Evolutionary conservation across 2,329 filamentous ascomycete species (phyloP).

Genomic region (Aureobasidium leucospermi): DNA sequence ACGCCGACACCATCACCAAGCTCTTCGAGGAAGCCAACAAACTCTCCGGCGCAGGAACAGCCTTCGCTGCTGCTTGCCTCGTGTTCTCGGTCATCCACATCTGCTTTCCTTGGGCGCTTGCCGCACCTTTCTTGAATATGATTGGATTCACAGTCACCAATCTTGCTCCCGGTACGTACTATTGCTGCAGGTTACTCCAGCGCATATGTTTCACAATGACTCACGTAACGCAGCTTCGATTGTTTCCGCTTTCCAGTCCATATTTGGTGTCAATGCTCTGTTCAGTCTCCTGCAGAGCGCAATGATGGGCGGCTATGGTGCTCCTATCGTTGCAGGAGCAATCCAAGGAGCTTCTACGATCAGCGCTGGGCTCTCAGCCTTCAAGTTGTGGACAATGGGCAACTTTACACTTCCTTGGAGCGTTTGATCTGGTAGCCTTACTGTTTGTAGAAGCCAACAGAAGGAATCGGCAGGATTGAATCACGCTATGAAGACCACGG

Average conservation of each 20-base stretch:
- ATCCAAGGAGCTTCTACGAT: conserved; percentile 17
- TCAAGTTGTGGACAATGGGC: background rate
- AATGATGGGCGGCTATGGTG: conserved; percentile 28
- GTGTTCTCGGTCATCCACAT: background rate
- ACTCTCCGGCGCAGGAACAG: background rate
- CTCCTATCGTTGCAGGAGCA: conserved; percentile 19
- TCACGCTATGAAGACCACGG: background rate
- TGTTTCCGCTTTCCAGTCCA: conserved; percentile 21
- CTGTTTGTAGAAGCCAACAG: no score
- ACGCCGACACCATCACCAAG: background rate
- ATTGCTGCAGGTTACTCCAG: no score
- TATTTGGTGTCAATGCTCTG: conserved; percentile 19
- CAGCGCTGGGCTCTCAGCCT: background rate
- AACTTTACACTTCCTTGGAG: background rate
- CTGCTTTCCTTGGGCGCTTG: background rate
- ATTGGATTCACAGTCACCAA: background rate
- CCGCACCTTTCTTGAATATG: background rate
- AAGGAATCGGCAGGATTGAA: background rate
- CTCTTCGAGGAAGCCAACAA: conserved; percentile 5
- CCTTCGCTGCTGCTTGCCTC: background rate
- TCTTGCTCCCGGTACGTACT: background rate
- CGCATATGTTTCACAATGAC: background rate
- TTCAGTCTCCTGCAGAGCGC: conserved; percentile 26
- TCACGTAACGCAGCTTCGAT: conserved; percentile 18
- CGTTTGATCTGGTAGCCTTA: background rate